Conservation (phyloP, 371 early-diverging fungal genomes). For the Actinomucor elegans region DNA sequence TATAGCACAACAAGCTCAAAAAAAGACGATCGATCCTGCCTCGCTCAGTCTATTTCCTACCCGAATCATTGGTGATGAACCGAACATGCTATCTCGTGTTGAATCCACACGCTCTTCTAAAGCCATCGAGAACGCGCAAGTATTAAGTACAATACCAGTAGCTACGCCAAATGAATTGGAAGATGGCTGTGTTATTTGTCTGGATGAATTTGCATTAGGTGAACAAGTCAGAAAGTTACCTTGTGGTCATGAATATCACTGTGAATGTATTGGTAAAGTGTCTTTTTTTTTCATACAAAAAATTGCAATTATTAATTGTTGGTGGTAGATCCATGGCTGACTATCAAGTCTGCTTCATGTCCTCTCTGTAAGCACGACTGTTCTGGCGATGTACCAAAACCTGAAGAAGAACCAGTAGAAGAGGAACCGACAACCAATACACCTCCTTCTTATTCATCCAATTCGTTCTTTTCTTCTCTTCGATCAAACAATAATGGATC, state of each 20-base stretch:
- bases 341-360: slow-evolving; percentile 51
- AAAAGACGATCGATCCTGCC: slow-evolving; percentile 30
- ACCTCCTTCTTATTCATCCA: slow-evolving; percentile 12
- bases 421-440: not conserved
- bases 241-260: slow-evolving; percentile 82
- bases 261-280: slow-evolving; percentile 75
- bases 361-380: slow-evolving; percentile 61
- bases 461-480: slow-evolving; percentile 19
- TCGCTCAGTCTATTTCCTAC: slow-evolving; percentile 35
- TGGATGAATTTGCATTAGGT: slow-evolving; percentile 66
- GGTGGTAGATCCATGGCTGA: slow-evolving; percentile 63
- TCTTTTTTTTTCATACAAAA: not conserved
- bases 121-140: slow-evolving; percentile 37
- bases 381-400: slow-evolving; percentile 28
- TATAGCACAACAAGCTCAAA: slow-evolving; percentile 8
- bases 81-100: not conserved
- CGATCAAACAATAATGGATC: slow-evolving; percentile 14
- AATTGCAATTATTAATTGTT: no score
- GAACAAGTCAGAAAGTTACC: slow-evolving; percentile 66
- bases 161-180: slow-evolving; percentile 5
- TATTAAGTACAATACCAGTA: not conserved
- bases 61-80: slow-evolving; percentile 36
- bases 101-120: slow-evolving; percentile 27
- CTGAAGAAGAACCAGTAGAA: not conserved
- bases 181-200: slow-evolving; percentile 75